These are phyloP conservation scores for Saccharomycopsis lassenensis DNA, from an alignment of 805 yeast genomes.

Conservation along the genomic window DNA sequence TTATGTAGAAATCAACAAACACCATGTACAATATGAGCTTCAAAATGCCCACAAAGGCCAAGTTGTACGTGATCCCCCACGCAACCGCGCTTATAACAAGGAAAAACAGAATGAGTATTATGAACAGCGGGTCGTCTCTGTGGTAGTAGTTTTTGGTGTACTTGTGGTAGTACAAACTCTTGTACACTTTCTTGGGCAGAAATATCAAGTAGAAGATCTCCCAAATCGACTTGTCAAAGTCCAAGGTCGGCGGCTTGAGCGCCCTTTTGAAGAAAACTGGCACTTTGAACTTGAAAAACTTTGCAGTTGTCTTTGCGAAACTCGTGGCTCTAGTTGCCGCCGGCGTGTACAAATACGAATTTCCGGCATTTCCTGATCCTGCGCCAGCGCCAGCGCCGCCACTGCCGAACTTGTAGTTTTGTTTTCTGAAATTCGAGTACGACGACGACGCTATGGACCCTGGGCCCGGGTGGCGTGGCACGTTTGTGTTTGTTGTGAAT, in stretches of 20 bases:
- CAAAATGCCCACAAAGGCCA: slow-evolving; percentile 47
- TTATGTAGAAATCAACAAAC: slow-evolving; percentile 62
- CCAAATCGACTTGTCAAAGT: slow-evolving; percentile 90
- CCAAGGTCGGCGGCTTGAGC: slow-evolving; percentile 68
- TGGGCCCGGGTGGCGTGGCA: slow-evolving; percentile 10
- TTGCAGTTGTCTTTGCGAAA: slow-evolving; percentile 10
- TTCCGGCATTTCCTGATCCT: not conserved
- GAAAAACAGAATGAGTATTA: slow-evolving; percentile 57
- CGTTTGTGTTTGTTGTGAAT: not conserved
- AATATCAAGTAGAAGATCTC: slow-evolving; percentile 67
- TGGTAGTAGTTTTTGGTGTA: slow-evolving; percentile 75
- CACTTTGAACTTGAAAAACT: slow-evolving; percentile 19
- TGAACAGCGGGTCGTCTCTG: slow-evolving; percentile 86
- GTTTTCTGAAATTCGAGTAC: slow-evolving; percentile 16
- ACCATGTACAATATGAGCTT: slow-evolving; percentile 75
- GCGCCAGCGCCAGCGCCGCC: not conserved
- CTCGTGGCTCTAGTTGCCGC: slow-evolving; percentile 6
- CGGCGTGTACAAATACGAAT: not conserved
- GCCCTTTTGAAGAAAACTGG: slow-evolving; percentile 34
- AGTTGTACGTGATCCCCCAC: slow-evolving; percentile 81
- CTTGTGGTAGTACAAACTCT: slow-evolving; percentile 70
- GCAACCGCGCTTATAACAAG: slow-evolving; percentile 68
- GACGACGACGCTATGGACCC: slow-evolving; percentile 17
- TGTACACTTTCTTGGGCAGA: slow-evolving; percentile 73
- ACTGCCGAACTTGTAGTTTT: slow-evolving; percentile 7